A percentile compares a stretch with the other conserved stretches of the same genome.
These are phyloP conservation scores for Sparassis latifolia DNA, from an alignment of 1,284 basidiomycete species.

Conservation along the genomic window DNA sequence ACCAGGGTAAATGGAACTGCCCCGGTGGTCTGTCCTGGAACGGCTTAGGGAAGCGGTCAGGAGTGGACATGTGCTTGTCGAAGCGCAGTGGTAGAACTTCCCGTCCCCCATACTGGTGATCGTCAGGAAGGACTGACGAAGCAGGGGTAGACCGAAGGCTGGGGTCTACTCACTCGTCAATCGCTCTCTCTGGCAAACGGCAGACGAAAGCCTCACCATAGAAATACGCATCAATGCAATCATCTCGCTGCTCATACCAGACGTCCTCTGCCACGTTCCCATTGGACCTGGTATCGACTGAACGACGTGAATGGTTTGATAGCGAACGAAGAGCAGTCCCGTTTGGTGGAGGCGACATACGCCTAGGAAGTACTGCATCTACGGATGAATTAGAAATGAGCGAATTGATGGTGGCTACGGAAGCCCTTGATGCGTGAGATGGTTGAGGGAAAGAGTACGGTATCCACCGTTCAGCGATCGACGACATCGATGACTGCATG, in stretches of 20 bases:
- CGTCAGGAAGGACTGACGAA: constrained; percentile 2
- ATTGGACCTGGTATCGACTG: constrained; percentile 16
- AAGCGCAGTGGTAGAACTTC: constrained; percentile 11
- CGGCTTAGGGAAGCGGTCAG: constrained; percentile 26
- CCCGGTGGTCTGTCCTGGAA: constrained; percentile 26
- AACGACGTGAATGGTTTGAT: constrained; percentile 23
- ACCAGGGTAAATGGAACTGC: constrained; percentile 28
- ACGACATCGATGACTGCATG: too few species aligned
- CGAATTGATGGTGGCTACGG: constrained; percentile 54
- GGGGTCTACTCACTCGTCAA: constrained; percentile 16
- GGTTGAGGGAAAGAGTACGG: background rate
- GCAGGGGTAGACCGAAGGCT: constrained; percentile 10
- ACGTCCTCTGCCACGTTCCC: constrained; percentile 29
- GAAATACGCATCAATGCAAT: constrained; percentile 42
- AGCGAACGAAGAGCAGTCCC: constrained; percentile 15
- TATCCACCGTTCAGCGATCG: background rate
- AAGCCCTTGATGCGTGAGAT: constrained; percentile 28
- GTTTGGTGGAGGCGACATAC: constrained; percentile 15
- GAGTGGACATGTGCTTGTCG: constrained; percentile 13
- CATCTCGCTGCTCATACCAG: constrained; percentile 38
- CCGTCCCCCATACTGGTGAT: constrained; percentile 6
- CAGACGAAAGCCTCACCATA: constrained; percentile 31
- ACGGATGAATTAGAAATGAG: constrained; percentile 50
- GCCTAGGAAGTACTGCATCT: constrained; percentile 45
- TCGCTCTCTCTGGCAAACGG: background rate